Base-by-base conservation (phyloP, 2,329 filamentous ascomycete genomes). In the Verticillium nonalfalfae region DNA sequence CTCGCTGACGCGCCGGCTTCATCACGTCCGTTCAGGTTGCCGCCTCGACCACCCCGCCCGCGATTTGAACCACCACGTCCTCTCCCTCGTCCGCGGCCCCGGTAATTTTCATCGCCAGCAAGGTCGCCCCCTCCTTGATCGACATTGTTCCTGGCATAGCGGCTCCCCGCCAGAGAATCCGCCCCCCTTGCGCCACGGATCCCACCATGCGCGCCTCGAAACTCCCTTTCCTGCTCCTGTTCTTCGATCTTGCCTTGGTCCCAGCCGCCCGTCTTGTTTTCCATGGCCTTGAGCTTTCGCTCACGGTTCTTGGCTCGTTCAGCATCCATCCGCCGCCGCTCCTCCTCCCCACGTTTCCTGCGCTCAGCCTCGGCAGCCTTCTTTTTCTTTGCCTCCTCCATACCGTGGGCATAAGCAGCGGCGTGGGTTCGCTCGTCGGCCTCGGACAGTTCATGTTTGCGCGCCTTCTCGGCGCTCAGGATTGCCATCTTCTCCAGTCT, bases 401-500 rank as follows among this genome's bases (percentile, higher is more conserved):
- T 80, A 10, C 83, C 81, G 40, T 79, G 79, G 39, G 83, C 82
- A 62, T 82, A 79, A 1, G 83, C 81, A 6, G 77, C 73, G 2
- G 80, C 83, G 67, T 86, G 83, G 61, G 81, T 80, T 61, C 77
- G 79, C 72, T 84, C 77, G 67, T 87, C 84, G 64, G 79, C 76
- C 70, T 85, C 81, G 1, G 81, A 82, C 69, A 83, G 79, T 67
- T 86, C 81, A 66, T 85, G 85, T 63, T 82, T 83, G 66, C 82
- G 80, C 66, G 81, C 79, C 73, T 84, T 85, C 70, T 87, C 85
- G 0, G 81, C 83, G 0, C 79, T 78, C 0, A 85, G 70, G 9
- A 87, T 77, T 61, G 84, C 84, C 81, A 86, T 86, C 69, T 82
- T 75, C 66, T 82, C 82, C 80, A 88, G 85, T 69, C 85, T 86